A percentile compares a stretch with the other conserved stretches of the same genome.
Conservation (phyloP, 441 rosid species). For the Erodium moschatum region DNA sequence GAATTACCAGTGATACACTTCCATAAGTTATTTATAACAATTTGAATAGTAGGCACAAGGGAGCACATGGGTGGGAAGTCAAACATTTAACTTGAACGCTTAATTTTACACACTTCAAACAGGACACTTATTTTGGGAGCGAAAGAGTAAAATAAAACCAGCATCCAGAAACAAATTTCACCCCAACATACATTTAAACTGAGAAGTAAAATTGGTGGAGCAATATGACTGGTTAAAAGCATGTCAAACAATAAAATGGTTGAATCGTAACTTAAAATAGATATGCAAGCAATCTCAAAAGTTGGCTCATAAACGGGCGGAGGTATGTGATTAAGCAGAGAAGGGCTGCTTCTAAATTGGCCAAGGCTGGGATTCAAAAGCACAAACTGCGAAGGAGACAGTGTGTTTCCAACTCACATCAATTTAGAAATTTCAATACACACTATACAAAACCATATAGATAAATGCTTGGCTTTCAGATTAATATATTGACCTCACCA, state of each 20-base stretch:
- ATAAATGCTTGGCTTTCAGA: neutral
- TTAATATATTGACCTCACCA: too few species aligned
- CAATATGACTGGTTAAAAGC: neutral
- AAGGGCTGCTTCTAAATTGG: neutral
- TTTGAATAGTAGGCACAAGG: neutral
- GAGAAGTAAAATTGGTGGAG: neutral
- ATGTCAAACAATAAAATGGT: neutral
- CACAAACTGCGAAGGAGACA: neutral
- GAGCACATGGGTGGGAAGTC: neutral
- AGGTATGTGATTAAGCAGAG: neutral
- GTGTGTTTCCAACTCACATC: neutral
- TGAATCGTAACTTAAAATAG: neutral
- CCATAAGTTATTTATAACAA: neutral
- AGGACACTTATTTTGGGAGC: too few species aligned
- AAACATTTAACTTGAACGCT: too few species aligned
- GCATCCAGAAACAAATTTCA: neutral
- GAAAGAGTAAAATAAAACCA: neutral
- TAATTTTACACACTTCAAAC: too few species aligned
- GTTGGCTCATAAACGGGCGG: too few species aligned
- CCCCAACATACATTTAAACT: neutral
- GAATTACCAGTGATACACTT: neutral
- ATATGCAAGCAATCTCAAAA: too few species aligned
- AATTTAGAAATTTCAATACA: neutral
- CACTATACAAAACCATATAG: neutral
- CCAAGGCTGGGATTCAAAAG: neutral